Evolutionary conservation across 768 basidiomycete genomes (phyloP), one percentile per base, ranked within the genome.

Genomic region (Suillus subaureus): DNA sequence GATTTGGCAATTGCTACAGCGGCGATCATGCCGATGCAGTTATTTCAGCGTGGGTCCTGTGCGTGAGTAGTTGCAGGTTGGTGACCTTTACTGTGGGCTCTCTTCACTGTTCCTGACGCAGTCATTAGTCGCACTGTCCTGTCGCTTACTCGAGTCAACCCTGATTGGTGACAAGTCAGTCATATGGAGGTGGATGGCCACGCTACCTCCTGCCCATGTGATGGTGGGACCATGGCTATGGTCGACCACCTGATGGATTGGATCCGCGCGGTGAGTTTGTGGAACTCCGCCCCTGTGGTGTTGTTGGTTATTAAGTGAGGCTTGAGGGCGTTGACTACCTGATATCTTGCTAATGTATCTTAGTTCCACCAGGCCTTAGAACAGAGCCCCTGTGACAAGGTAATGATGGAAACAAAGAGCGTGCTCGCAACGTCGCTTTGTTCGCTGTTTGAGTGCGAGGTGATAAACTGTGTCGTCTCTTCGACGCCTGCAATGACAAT

Each of bases 1-100:
- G 58, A 60, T 60, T 60, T 60, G 58, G 58, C 40, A 60, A 60
- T 37, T 28, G 31, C 56, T 33, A 8, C 40, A 13, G 47, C 45
- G 61, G 55, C 61, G 11, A 35, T 39, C 61, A 35, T n/a, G 58
- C n/a, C 43, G 31, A 58, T 61, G 21, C 54, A 62, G 61, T 61
- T 62, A 62, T 62, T 51, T 62, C 49, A 43, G 58, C 28, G 40
- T 58, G 26, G 58, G 40, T 31, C 40, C 18, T 42, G 58, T 28
- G 58, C 42, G 40, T 60, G 58, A 60, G 40, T 60, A 60, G 39
- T 42, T 18, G 57, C 39, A 60, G 39, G 37, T 58, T 28, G 39
- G 57, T 58, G 57, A 40, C 57, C 54, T 55, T 58, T 58, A 16
- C 57, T 42, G 40, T 60, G 58, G 40, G 4, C 18, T 42, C 58